Evolutionary conservation across 192 early-diverging fungal genomes (phyloP).

Genomic region (Gigaspora rosea): DNA sequence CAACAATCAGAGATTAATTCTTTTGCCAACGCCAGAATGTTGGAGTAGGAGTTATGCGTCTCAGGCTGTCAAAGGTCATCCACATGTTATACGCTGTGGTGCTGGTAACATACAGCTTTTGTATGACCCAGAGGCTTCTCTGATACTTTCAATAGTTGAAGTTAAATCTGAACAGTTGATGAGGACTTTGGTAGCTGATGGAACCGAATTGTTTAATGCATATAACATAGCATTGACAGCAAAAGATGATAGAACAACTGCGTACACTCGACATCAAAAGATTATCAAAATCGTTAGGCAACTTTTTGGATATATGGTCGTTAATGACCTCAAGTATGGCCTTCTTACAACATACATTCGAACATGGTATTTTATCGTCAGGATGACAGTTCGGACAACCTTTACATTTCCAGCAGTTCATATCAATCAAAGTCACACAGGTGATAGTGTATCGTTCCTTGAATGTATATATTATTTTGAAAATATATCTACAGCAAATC

Average conservation of each 20-base stretch:
- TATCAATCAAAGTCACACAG: constrained; percentile 23
- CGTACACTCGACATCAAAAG: not conserved
- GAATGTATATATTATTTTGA: constrained; percentile 30
- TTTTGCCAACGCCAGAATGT: not conserved
- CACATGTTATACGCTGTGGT: constrained; percentile 26
- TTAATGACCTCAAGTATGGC: constrained; percentile 25
- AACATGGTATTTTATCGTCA: too few species aligned
- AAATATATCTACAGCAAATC: constrained; percentile 13
- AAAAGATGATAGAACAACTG: too few species aligned
- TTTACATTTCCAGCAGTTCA: too few species aligned
- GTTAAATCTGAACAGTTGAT: constrained; percentile 19
- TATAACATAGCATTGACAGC: too few species aligned
- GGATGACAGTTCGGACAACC: too few species aligned
- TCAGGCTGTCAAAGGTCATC: not conserved
- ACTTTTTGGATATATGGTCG: constrained; percentile 23
- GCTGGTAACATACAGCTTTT: not conserved
- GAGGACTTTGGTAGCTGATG: not conserved
- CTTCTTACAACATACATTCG: not conserved
- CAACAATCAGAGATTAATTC: constrained; percentile 26
- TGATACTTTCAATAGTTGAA: constrained; percentile 21
- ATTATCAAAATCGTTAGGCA: constrained; percentile 27
- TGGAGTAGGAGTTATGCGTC: constrained; percentile 19
- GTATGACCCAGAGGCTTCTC: not conserved
- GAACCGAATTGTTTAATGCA: constrained; percentile 13
- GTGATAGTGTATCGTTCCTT: constrained; percentile 1